Base-by-base conservation (phyloP, 805 yeast genomes). In the Nakazawaea anatomiae region DNA sequence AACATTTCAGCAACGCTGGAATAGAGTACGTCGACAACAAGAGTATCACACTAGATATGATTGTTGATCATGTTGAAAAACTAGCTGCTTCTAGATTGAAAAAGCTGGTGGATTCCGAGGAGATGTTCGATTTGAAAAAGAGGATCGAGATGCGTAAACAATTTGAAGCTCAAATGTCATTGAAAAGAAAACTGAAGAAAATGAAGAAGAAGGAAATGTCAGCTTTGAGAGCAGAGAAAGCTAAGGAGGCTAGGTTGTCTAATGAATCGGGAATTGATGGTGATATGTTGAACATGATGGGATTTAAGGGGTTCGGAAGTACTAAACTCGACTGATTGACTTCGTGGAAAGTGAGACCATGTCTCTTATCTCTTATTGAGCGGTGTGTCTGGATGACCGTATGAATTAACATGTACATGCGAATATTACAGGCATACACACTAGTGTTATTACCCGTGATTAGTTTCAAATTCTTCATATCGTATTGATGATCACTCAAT, bases 291-390 rank as follows among this genome's bases (percentile, higher is more conserved):
- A 53, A 61, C 32, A 54, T 74, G 54, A 83, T 85, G 88, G 91
- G 91, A 2, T 80, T 86, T 55, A 56, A 66, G 1, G 74, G 76
- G 2, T 84, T 84, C 64, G 79, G 78, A 0, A 60, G 41, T 25
- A 44, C 53, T 2, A 42, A 46, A 42, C 9, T 5, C 7, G 6
- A 18, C 6, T 30, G 12, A 42, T 42, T 9, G n/a, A 7, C 14
- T 18, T 18, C 25, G 25, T 18, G 25, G 25, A 18, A 18, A 18
- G 25, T 18, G 25, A 18, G 25, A 18, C 25, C 25, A 18, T 18
- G 25, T 18, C 25, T 18, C 3, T 18, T 18, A 18, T 18, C 25
- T 18, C 25, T 18, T 18, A 18, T 18, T 18, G 25, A 18, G 25
- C 25, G 25, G 25, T 18, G 25, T 18, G 25, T 3, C 3, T 18